phyloP scores from a whole-genome alignment of 2,329 filamentous ascomycete genomes.

The Calonectria hawksworthii region DNA sequence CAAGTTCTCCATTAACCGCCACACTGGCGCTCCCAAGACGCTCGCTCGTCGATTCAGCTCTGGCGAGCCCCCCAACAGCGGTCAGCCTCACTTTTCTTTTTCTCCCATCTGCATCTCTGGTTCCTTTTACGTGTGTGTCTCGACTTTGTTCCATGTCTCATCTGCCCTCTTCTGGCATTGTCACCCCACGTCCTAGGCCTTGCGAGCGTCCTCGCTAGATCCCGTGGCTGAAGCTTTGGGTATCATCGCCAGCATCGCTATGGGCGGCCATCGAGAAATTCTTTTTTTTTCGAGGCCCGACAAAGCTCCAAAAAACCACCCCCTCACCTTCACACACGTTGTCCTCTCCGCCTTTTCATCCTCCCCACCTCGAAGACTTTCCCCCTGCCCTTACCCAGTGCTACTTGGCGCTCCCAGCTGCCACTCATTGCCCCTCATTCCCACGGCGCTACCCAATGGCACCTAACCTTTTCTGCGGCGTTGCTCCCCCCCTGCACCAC shows the following conservation, averaged over 20 bases:
- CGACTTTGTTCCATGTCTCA: conserved; percentile 1
- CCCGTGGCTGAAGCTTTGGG: not conserved
- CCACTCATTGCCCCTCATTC: conserved; percentile 40
- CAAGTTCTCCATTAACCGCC: conserved; percentile 77
- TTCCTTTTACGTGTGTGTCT: conserved; percentile 1
- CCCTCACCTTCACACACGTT: conserved; percentile 21
- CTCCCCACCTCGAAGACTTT: conserved; percentile 11
- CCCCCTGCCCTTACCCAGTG: conserved; percentile 26
- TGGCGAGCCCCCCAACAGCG: conserved; percentile 68
- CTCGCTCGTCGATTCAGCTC: conserved; percentile 69
- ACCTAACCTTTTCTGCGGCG: conserved; percentile 26
- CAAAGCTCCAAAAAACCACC: conserved; percentile 11
- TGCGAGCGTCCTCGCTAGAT: not conserved
- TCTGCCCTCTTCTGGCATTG: not conserved
- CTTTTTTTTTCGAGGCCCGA: conserved; percentile 4
- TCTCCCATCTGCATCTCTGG: conserved; percentile 11
- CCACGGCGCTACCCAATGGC: conserved; percentile 27
- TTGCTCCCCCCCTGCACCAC: conserved; percentile 31
- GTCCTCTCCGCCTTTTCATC: conserved; percentile 28
- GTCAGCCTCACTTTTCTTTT: conserved; percentile 55
- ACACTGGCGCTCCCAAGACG: conserved; percentile 72
- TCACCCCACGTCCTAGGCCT: not conserved
- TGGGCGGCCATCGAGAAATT: conserved; percentile 1
- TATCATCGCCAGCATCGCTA: not conserved
- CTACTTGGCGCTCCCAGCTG: conserved; percentile 35